These are phyloP conservation scores for Aciculosporium take DNA, from an alignment of 2,329 filamentous ascomycete genomes.

Conservation along the genomic window DNA sequence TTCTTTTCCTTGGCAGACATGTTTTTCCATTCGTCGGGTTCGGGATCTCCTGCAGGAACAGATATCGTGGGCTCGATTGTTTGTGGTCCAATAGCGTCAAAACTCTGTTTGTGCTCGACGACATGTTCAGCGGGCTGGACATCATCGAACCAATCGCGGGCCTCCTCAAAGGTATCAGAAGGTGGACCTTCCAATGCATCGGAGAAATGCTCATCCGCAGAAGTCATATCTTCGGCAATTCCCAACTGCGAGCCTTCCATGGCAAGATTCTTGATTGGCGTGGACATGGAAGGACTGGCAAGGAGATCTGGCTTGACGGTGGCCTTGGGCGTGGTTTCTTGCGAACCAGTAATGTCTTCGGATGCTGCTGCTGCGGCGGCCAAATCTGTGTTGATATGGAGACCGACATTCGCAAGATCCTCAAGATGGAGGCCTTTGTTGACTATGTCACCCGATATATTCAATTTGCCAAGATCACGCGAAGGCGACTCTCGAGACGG, in stretches of 20 bases:
- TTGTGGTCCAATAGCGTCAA: conserved; percentile 6
- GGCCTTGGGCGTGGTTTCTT: conserved; percentile 56
- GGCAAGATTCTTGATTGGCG: conserved; percentile 12
- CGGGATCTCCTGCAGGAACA: conserved; percentile 6
- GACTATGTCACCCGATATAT: conserved; percentile 16
- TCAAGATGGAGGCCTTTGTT: conserved; percentile 10
- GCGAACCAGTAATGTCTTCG: conserved; percentile 41
- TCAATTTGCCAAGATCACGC: conserved; percentile 15
- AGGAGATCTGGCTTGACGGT: conserved; percentile 20
- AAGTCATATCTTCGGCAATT: conserved; percentile 18
- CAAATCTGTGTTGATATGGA: conserved; percentile 28
- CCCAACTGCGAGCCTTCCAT: conserved; percentile 9
- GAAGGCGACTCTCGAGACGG: conserved; percentile 21
- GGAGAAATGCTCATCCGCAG: conserved; percentile 23
- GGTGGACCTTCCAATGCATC: conserved; percentile 17
- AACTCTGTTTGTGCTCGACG: background rate
- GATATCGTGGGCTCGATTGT: conserved; percentile 1
- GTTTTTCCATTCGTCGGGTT: conserved; percentile 7
- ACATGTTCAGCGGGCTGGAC: background rate
- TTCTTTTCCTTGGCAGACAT: conserved; percentile 10
- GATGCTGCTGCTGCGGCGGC: conserved; percentile 17
- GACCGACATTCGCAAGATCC: conserved; percentile 12
- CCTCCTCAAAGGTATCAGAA: conserved; percentile 11
- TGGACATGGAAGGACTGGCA: conserved; percentile 13
- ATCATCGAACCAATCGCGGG: conserved; percentile 7